Evolutionary conservation across 192 early-diverging fungal genomes (phyloP).

Genomic region (Coemansia sp.): DNA sequence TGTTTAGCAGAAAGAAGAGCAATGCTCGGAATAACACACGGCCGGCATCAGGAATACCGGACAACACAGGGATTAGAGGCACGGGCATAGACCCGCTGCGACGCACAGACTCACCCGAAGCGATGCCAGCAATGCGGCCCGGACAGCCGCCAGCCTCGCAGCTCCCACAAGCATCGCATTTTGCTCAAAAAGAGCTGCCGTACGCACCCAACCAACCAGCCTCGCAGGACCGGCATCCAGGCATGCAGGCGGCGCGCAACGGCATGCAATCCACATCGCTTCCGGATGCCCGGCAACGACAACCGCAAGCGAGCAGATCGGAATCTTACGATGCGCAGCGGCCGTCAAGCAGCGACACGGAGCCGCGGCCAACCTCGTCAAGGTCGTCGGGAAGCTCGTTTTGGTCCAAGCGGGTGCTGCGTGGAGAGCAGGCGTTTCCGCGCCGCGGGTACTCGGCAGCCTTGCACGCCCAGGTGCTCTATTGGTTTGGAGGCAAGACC

Average conservation of each 20-base stretch:
- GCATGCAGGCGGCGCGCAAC: conserved; percentile 9
- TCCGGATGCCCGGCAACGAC: conserved; percentile 20
- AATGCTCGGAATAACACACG: conserved; percentile 23
- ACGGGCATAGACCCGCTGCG: conserved; percentile 30
- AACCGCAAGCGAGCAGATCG: neutral
- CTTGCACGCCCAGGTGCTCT: conserved; percentile 33
- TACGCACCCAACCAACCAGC: neutral
- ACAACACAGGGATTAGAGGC: conserved; percentile 35
- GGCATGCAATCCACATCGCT: conserved; percentile 25
- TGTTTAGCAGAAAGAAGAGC: conserved; percentile 51
- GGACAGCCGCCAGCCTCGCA: conserved; percentile 4
- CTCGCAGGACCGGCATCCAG: conserved; percentile 10
- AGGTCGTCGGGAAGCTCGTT: conserved; percentile 22
- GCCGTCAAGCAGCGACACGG: neutral
- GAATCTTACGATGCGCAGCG: neutral
- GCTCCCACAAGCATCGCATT: conserved; percentile 5
- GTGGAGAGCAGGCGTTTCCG: conserved; percentile 41
- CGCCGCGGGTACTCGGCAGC: conserved; percentile 50
- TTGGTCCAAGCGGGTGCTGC: conserved; percentile 36
- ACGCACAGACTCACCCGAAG: conserved; percentile 21
- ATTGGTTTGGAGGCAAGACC: conserved; percentile 52
- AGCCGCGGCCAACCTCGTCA: neutral
- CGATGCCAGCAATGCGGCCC: conserved; percentile 6
- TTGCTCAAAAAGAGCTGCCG: conserved; percentile 22
- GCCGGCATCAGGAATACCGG: conserved; percentile 43